Evolutionary conservation across 192 early-diverging fungal species (phyloP).

Genomic region (Nowakowskiella sp.): DNA sequence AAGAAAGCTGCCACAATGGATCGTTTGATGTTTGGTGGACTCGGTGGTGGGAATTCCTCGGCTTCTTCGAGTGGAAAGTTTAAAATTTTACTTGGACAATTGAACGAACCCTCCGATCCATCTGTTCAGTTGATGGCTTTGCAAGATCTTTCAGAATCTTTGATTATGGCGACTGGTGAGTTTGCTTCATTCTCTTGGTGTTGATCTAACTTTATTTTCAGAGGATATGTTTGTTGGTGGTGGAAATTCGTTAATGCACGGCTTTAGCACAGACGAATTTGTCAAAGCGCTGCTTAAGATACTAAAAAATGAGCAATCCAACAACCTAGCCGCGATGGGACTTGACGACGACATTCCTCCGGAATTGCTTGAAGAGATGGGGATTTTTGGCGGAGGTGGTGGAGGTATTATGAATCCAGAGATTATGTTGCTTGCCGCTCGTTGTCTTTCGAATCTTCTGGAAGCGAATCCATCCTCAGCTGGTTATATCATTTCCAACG

Average conservation of each 20-base stretch:
- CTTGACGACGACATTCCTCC: slow-evolving; percentile 21
- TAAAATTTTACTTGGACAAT: slow-evolving; percentile 48
- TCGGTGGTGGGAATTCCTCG: slow-evolving; percentile 8
- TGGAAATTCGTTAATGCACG: slow-evolving; percentile 11
- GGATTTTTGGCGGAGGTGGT: slow-evolving; percentile 14
- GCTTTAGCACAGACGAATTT: slow-evolving; percentile 59
- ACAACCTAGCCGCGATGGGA: not conserved
- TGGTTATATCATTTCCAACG: slow-evolving; percentile 55
- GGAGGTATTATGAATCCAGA: slow-evolving; percentile 47
- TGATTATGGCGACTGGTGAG: slow-evolving; percentile 73
- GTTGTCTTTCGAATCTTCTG: slow-evolving; percentile 82
- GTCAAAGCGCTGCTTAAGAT: slow-evolving; percentile 60
- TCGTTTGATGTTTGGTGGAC: too few species aligned
- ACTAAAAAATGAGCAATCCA: slow-evolving; percentile 31
- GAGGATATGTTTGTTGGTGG: slow-evolving; percentile 47
- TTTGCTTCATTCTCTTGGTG: slow-evolving; percentile 4
- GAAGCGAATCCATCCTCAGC: slow-evolving; percentile 73
- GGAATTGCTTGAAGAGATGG: slow-evolving; percentile 23
- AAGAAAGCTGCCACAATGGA: too few species aligned
- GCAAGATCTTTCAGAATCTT: slow-evolving; percentile 70
- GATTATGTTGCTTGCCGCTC: slow-evolving; percentile 80
- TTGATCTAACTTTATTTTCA: not conserved
- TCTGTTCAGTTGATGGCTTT: slow-evolving; percentile 73
- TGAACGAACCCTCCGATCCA: slow-evolving; percentile 49
- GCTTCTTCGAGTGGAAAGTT: too few species aligned